Conservation (phyloP, 2,329 filamentous ascomycete species). For the Botryotinia calthae region DNA sequence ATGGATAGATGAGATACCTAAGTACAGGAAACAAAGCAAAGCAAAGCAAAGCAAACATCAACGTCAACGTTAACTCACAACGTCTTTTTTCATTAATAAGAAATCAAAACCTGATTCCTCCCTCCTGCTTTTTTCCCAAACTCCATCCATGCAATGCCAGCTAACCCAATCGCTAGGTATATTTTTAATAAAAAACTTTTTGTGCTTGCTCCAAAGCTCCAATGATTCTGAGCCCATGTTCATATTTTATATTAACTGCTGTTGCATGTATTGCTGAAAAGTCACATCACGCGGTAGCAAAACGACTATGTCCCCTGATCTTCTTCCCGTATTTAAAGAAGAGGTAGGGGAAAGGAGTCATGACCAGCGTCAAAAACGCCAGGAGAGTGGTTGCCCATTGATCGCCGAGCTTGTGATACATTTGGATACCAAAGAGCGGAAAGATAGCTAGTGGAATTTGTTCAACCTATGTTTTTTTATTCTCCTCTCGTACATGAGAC, state of each 20-base stretch:
- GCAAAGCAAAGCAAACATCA: neutral
- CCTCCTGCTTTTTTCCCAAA: neutral
- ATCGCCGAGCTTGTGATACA: conserved; percentile 68
- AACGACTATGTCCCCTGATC: conserved; percentile 55
- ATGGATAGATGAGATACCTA: neutral
- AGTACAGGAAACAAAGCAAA: neutral
- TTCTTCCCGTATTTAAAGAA: conserved; percentile 61
- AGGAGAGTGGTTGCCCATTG: conserved; percentile 66
- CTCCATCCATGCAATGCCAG: neutral
- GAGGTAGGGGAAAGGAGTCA: conserved; percentile 63
- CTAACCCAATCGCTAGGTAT: neutral
- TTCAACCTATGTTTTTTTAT: conserved; percentile 26
- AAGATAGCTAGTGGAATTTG: conserved; percentile 58
- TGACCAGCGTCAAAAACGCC: conserved; percentile 58
- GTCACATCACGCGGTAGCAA: conserved; percentile 41
- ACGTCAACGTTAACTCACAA: neutral
- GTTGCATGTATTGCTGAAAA: conserved; percentile 10
- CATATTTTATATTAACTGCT: conserved; percentile 15
- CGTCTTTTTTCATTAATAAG: conserved; percentile 11
- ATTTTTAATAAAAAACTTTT: neutral
- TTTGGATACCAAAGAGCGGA: conserved; percentile 69
- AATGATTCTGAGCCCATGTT: conserved; percentile 6
- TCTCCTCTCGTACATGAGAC: conserved; percentile 3
- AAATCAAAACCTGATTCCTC: neutral
- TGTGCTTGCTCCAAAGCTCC: neutral